Base-by-base conservation (phyloP, 768 basidiomycete species). In the Boletus sp. region DNA sequence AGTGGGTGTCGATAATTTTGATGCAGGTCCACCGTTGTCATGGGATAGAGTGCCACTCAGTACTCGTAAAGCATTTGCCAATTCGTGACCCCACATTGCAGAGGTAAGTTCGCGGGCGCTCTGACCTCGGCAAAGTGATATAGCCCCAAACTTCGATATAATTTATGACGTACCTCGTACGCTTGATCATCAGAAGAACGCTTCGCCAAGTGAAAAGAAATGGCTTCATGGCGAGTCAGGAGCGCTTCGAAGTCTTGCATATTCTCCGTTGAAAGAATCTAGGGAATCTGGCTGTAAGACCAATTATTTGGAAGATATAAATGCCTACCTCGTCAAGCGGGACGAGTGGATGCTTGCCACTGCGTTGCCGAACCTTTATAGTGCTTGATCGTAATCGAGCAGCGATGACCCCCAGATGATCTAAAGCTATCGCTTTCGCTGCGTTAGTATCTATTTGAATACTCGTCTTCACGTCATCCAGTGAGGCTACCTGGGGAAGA, bases 371-470 rank as follows among this genome's bases (percentile, higher is more conserved):
- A 46, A 66, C 68, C 60, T 64, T 77, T 42, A 85, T 69, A 47
- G 74, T 72, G 35, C 81, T 85, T 0, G 80, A 73, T 32, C 89
- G 81, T 39, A 98, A 79, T 39, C 84, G 82, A 5, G 93, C 89
- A 23, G 90, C 94, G 49, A 99, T 91, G n/a, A 87, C 79, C 10
- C 97, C 97, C 0, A 99, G 76, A 70, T 98, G 92, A 66, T 99
- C 97, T 34, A 98, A 76, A 0, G 94, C 91, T 58, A 97, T 85
- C 1, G 84, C 85, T 69, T 94, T 96, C 0, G 88, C 85, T 0
- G 92, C 91, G 62, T 90, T 94, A 35, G 78, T 83, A 64, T 98
- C 97, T 25, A 74, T 73, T 34, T 80, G 74, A 15, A 73, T 75
- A 15, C 77, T 77, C 6, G 82, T 80, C 64, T 93, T 93, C 35